phyloP scores from a whole-genome alignment of 2,329 filamentous ascomycete species.

The Epichloe baconii region DNA sequence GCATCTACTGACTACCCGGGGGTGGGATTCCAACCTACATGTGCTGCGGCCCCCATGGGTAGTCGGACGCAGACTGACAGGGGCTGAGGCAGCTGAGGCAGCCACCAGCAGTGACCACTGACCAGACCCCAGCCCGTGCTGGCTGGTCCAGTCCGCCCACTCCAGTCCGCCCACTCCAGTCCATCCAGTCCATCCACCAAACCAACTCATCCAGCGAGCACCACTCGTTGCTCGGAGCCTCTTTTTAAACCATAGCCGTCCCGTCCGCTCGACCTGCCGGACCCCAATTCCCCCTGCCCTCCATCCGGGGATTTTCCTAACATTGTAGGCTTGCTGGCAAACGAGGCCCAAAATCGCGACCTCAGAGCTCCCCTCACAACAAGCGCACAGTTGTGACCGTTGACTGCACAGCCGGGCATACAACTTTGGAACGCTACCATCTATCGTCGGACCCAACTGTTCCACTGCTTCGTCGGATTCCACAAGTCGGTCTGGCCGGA shows the following conservation, averaged over 20 bases:
- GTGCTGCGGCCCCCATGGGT: constrained; percentile 1
- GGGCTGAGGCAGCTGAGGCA: constrained; percentile 3
- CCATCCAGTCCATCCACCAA: neutral
- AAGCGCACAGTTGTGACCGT: neutral
- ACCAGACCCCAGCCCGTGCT: neutral
- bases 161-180: no score
- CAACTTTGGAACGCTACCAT: neutral
- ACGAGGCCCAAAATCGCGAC: constrained; percentile 11
- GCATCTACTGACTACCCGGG: neutral
- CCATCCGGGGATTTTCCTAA: constrained; percentile 9
- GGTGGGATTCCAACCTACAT: constrained; percentile 2
- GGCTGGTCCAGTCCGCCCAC: no score
- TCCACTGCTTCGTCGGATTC: neutral
- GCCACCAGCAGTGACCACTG: neutral
- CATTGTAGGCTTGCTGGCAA: constrained; percentile 13
- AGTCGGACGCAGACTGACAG: constrained; percentile 1
- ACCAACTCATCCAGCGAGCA: constrained; percentile 4
- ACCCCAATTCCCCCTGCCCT: constrained; percentile 7
- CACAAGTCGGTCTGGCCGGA: neutral
- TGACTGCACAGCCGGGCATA: constrained; percentile 3
- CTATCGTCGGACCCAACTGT: constrained; percentile 1
- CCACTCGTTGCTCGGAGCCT: constrained; percentile 14
- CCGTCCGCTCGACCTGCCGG: constrained; percentile 15
- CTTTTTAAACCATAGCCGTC: constrained; percentile 16
- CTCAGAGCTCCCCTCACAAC: constrained; percentile 7